Conservation (phyloP, 2,329 filamentous ascomycete species). For the Ustulina deusta region DNA sequence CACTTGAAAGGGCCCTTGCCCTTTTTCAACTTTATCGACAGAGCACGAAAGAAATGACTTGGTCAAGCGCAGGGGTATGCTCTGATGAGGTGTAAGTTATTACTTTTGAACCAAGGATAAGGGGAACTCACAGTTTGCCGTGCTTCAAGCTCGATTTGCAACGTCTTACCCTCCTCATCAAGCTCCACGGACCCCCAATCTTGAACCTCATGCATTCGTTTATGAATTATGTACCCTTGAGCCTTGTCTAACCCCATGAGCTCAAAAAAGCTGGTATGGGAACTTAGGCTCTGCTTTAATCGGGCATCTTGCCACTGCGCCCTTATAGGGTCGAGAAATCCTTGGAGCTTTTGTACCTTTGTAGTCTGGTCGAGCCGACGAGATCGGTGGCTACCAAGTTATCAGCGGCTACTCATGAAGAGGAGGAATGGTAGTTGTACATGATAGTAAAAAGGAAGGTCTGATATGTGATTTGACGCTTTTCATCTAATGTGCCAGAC, state of each 20-base stretch:
- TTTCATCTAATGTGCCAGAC: slow-evolving; percentile 80
- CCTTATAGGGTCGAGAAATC: slow-evolving; percentile 86
- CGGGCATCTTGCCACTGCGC: slow-evolving; percentile 80
- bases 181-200: slow-evolving; percentile 87
- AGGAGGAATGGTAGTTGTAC: slow-evolving; percentile 56
- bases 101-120: not conserved
- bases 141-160: slow-evolving; percentile 83
- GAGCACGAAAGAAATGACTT: slow-evolving; percentile 94
- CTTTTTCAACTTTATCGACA: slow-evolving; percentile 86
- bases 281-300: slow-evolving; percentile 76
- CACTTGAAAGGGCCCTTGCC: slow-evolving; percentile 77
- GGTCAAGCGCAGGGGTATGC: slow-evolving; percentile 84
- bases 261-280: slow-evolving; percentile 82
- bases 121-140: slow-evolving; percentile 70
- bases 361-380: slow-evolving; percentile 77
- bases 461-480: slow-evolving; percentile 85
- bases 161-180: slow-evolving; percentile 80
- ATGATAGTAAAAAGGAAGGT: slow-evolving; percentile 95
- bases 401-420: slow-evolving; percentile 22
- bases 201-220: slow-evolving; percentile 77
- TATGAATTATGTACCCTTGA: slow-evolving; percentile 79
- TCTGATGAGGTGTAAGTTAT: slow-evolving; percentile 53
- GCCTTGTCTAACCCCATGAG: slow-evolving; percentile 84
- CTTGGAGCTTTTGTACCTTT: slow-evolving; percentile 77
- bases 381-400: slow-evolving; percentile 76